Percentiles rank a stretch among this genome's conserved stretches.
These are phyloP conservation scores for Moricandia arvensis DNA, from an alignment of 345 rosid genomes.

Conservation along the genomic window DNA sequence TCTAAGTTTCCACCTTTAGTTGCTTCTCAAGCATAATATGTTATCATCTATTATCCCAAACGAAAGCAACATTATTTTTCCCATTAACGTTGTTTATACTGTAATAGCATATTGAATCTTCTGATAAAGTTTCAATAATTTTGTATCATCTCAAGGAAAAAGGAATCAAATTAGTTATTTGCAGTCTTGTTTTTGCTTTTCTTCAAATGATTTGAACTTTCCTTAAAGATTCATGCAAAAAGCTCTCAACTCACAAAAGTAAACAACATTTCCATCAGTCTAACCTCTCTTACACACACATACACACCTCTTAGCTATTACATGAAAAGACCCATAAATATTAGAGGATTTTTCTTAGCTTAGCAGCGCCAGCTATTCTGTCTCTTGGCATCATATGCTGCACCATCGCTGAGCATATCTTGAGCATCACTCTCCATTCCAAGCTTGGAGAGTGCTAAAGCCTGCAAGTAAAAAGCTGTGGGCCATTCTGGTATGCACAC, in stretches of 20 bases:
- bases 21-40: slow-evolving; percentile 28
- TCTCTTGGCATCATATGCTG: slow-evolving; percentile 80
- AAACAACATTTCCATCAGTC: slow-evolving; percentile 16
- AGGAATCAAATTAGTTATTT: slow-evolving; percentile 29
- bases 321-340: slow-evolving; percentile 26
- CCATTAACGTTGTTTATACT: slow-evolving; percentile 30
- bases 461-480: slow-evolving; percentile 94
- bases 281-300: slow-evolving; percentile 19
- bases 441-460: slow-evolving; percentile 90
- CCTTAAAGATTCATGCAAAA: slow-evolving; percentile 20
- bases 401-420: slow-evolving; percentile 98
- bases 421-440: slow-evolving; percentile 98
- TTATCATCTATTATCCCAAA: slow-evolving; percentile 10
- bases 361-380: slow-evolving; percentile 77
- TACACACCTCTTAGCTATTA: slow-evolving; percentile 15
- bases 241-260: slow-evolving; percentile 26
- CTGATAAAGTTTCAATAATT: slow-evolving; percentile 18
- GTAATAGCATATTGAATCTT: slow-evolving; percentile 25
- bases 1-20: slow-evolving; percentile 50
- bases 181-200: slow-evolving; percentile 20
- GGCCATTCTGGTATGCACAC: slow-evolving; percentile 97
- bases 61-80: slow-evolving; percentile 29
- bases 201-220: slow-evolving; percentile 5
- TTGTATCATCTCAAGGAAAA: slow-evolving; percentile 26
- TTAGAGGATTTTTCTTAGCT: slow-evolving; percentile 11